Evolutionary conservation across 805 yeast species (phyloP), one percentile per base, ranked within the genome.

Genomic region (Candida sakaeoensis): DNA sequence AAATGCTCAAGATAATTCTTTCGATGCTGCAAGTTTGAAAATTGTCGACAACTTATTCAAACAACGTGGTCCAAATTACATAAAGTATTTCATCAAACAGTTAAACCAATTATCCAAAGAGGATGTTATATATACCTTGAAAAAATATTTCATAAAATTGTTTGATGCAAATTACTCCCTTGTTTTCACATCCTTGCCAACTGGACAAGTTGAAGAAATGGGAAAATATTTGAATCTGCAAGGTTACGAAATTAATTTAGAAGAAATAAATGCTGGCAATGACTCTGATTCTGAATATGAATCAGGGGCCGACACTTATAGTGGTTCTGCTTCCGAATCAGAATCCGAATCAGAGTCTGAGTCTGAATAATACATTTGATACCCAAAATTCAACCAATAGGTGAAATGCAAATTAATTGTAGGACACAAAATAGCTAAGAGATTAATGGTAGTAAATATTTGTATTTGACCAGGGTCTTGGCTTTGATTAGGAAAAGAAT

Each of bases 121-220:
- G 0, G 85, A 85, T 42, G 58, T 81, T 47, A 57, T 68, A 4
- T 55, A 66, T 47, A 61, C 65, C 2, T 64, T 85, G 55, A 66
- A 74, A 34, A 73, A 68, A 41, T 88, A 85, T 54, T 76, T 85
- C 52, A 61, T 73, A 21, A 80, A 82, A 2, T 52, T 91, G 40
- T 91, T 91, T 57, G 70, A 78, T 28, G 49, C 79, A 8, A 53
- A 64, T 0, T 59, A 60, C 1, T 79, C 93, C 9, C 63, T 74
- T 16, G 70, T 86, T 8, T 89, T 88, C 52, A 65, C 81, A 3
- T 79, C 88, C 51, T 75, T 90, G 40, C 89, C 93, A 49, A 84
- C 91, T 2, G 64, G 80, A 2, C 82, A 80, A 46, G 55, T 64
- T 3, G 76, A 68, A 0, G 61, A 59, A 4, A 61, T 85, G 39